These are phyloP conservation scores for Thoreauomyces humboldtii DNA, from an alignment of 192 early-diverging fungal genomes.

Conservation along the genomic window DNA sequence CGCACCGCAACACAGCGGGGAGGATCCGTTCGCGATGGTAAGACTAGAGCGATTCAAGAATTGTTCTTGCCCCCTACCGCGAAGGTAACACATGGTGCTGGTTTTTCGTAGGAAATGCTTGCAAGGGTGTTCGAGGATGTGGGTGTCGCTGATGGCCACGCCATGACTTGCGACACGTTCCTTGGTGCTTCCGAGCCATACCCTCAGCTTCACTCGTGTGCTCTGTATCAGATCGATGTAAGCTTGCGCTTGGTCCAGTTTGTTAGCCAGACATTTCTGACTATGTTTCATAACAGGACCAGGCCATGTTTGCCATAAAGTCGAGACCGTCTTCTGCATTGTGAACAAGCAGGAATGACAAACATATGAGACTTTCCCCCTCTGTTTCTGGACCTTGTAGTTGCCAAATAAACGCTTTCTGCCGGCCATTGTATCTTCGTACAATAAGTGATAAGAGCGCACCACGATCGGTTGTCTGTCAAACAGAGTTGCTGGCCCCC, in stretches of 20 bases:
- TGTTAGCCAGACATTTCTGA: neutral
- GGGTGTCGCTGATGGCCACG: neutral
- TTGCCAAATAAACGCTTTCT: too few relatives aligned
- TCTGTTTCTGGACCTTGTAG: too few relatives aligned
- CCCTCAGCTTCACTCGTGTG: conserved; percentile 32
- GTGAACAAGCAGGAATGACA: neutral
- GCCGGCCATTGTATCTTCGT: too few relatives aligned
- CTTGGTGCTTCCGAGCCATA: conserved; percentile 20
- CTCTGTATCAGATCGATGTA: conserved; percentile 41
- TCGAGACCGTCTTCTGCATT: conserved; percentile 27
- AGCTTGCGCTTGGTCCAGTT: neutral
- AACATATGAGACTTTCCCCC: too few relatives aligned
- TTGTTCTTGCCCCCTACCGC: neutral
- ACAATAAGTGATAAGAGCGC: too few relatives aligned
- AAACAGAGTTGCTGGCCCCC: too few relatives aligned
- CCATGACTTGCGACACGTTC: conserved; percentile 38
- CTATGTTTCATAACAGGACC: neutral
- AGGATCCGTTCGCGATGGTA: conserved; percentile 51
- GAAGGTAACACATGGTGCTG: neutral
- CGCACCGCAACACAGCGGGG: conserved; percentile 14
- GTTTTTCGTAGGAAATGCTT: conserved; percentile 27
- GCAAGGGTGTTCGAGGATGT: conserved; percentile 34
- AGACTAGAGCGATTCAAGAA: neutral
- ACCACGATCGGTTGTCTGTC: too few relatives aligned
- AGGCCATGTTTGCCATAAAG: conserved; percentile 1